Evolutionary conservation across 805 yeast genomes (phyloP).

Genomic region (Candida hungchunana): DNA sequence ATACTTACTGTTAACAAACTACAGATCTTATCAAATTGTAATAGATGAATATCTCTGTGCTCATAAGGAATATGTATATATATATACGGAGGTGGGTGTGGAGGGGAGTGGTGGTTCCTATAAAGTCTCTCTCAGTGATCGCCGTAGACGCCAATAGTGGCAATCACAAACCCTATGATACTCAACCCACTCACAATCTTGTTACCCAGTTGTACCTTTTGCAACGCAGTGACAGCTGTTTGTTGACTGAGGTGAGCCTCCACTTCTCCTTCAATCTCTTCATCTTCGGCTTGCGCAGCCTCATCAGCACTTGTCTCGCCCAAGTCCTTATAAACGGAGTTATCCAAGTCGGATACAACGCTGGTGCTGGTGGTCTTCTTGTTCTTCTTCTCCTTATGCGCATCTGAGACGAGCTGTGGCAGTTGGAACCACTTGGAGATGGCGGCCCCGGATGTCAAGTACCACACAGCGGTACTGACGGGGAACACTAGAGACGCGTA

Average conservation of each 20-base stretch:
- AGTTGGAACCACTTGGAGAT: conserved; percentile 5
- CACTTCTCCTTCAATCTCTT: conserved; percentile 39
- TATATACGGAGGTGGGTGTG: conserved; percentile 1
- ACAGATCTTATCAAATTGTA: no score
- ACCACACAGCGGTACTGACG: conserved; percentile 15
- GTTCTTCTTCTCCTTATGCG: conserved; percentile 19
- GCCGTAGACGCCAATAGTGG: conserved; percentile 55
- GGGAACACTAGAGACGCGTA: conserved; percentile 36
- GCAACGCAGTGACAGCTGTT: conserved; percentile 30
- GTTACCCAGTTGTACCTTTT: conserved; percentile 35
- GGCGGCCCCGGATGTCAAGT: conserved; percentile 7
- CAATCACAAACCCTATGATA: conserved; percentile 43
- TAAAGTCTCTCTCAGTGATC: conserved; percentile 31
- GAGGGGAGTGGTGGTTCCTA: not conserved
- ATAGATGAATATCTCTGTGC: no score
- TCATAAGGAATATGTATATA: no score
- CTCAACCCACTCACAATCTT: conserved; percentile 38
- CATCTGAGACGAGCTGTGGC: conserved; percentile 4
- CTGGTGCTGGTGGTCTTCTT: conserved; percentile 24
- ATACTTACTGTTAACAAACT: no score
- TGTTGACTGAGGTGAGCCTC: conserved; percentile 39
- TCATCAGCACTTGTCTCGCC: conserved; percentile 27
- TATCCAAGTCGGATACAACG: conserved; percentile 40
- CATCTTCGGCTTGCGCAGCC: conserved; percentile 27
- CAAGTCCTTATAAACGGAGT: conserved; percentile 41